phyloP scores from a whole-genome alignment of 164 flowering plant species.

The Liriodendron chinense region DNA sequence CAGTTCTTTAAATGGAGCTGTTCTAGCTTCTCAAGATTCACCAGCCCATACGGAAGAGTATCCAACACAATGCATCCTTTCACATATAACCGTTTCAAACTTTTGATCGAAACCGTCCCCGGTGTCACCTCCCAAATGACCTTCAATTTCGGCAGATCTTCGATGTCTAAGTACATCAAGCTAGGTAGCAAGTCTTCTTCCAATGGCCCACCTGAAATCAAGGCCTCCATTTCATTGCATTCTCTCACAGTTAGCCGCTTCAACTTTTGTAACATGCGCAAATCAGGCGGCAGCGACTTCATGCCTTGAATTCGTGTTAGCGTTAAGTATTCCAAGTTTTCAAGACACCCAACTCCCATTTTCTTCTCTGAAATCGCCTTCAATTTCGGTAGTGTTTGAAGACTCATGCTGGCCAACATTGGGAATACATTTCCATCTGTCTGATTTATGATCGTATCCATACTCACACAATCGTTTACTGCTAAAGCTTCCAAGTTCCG shows the following conservation, averaged over 20 bases:
- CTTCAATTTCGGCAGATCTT: slow-evolving; percentile 4
- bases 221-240: neutral
- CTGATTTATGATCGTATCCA: neutral
- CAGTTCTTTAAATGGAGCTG: slow-evolving; percentile 1
- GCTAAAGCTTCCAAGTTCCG: neutral
- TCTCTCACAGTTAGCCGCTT: neutral
- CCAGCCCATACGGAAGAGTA: neutral
- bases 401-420: neutral
- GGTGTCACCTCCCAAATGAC: neutral
- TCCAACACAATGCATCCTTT: neutral
- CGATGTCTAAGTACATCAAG: neutral
- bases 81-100: neutral
- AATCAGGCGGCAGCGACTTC: neutral
- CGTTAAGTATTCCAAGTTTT: neutral
- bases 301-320: neutral
- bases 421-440: neutral
- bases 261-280: neutral
- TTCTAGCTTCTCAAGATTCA: slow-evolving; percentile 8
- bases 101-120: neutral
- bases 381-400: neutral
- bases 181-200: neutral
- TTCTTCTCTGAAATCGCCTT: neutral
- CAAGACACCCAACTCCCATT: slow-evolving; percentile 6
- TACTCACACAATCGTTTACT: neutral
- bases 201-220: neutral